Conservation (phyloP, 2,329 filamentous ascomycete species). For the Alternaria arborescens region DNA sequence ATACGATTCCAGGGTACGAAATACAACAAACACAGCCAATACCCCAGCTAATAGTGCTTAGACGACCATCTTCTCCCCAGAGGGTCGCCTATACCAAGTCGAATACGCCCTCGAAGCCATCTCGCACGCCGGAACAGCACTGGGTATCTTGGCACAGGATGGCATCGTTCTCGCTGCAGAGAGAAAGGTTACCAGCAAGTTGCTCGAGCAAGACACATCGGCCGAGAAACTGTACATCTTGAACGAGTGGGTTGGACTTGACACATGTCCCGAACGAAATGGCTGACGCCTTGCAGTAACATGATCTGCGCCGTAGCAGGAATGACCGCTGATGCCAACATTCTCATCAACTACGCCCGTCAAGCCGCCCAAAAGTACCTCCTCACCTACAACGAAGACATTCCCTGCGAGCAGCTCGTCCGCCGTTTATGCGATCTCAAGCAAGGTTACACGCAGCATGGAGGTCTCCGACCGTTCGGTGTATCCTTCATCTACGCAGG, state of each 20-base stretch:
- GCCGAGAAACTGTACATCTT: conserved; percentile 99
- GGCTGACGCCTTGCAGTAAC: conserved; percentile 69
- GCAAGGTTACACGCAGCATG: conserved; percentile 98
- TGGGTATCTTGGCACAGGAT: conserved; percentile 96
- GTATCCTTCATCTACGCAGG: conserved; percentile 99
- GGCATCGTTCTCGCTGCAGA: conserved; percentile 98
- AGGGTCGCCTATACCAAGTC: conserved; percentile 97
- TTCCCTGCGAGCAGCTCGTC: conserved; percentile 98
- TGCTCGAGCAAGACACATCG: conserved; percentile 98
- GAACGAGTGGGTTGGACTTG: conserved; percentile 78
- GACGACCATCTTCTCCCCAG: conserved; percentile 99
- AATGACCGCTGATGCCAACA: conserved; percentile 99
- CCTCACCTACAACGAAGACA: conserved; percentile 99
- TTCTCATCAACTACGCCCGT: conserved; percentile 99
- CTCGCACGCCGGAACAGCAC: conserved; percentile 94
- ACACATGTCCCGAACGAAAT: neutral
- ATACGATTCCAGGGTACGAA: conserved; percentile 92
- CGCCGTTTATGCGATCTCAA: conserved; percentile 96
- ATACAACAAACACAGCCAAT: conserved; percentile 8
- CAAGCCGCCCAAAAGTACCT: conserved; percentile 97
- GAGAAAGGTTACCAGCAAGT: conserved; percentile 98
- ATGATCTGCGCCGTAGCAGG: conserved; percentile 99
- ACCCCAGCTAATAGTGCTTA: conserved; percentile 53
- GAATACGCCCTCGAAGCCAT: conserved; percentile 99
- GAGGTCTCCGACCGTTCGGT: conserved; percentile 96